Conservation (phyloP, 306 rosid species). For the Astragalus glycyphyllos region DNA sequence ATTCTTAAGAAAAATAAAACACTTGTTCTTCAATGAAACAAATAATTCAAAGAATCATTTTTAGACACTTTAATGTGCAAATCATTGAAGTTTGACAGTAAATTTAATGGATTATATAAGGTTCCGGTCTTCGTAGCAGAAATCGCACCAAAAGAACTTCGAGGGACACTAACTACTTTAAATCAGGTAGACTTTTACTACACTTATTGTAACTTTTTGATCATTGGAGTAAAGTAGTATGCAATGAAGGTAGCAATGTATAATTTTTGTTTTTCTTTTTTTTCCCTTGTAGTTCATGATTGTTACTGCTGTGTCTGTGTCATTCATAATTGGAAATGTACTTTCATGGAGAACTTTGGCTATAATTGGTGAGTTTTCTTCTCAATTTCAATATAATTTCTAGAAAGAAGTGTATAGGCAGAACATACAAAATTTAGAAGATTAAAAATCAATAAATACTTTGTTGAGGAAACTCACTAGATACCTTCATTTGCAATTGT, state of each 20-base stretch:
- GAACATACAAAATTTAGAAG: constrained; percentile 7
- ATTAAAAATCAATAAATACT: not conserved
- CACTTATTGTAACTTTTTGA: not conserved
- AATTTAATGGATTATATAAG: constrained; percentile 51
- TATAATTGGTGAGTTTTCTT: constrained; percentile 59
- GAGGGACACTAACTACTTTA: constrained; percentile 81
- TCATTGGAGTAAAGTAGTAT: not conserved
- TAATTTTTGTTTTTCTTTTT: constrained; percentile 29
- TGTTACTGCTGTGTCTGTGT: constrained; percentile 61
- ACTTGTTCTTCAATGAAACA: constrained; percentile 14
- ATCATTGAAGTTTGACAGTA: no score
- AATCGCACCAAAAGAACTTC: constrained; percentile 88
- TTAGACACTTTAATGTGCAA: no score
- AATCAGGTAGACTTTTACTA: constrained; percentile 67
- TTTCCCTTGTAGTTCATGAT: constrained; percentile 74
- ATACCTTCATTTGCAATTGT: constrained; percentile 58
- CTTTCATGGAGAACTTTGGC: constrained; percentile 84
- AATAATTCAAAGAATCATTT: constrained; percentile 3
- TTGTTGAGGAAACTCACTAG: constrained; percentile 36
- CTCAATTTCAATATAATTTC: constrained; percentile 26
- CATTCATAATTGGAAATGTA: constrained; percentile 80
- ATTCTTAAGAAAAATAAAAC: not conserved
- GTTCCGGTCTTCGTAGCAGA: constrained; percentile 91
- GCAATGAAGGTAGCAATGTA: not conserved
- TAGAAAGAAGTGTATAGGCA: not conserved